Percentiles rank a stretch among this genome's conserved stretches.
These are phyloP conservation scores for Pythium aphanidermatum DNA, from an alignment of 352 stramenopile species.

Conservation along the genomic window DNA sequence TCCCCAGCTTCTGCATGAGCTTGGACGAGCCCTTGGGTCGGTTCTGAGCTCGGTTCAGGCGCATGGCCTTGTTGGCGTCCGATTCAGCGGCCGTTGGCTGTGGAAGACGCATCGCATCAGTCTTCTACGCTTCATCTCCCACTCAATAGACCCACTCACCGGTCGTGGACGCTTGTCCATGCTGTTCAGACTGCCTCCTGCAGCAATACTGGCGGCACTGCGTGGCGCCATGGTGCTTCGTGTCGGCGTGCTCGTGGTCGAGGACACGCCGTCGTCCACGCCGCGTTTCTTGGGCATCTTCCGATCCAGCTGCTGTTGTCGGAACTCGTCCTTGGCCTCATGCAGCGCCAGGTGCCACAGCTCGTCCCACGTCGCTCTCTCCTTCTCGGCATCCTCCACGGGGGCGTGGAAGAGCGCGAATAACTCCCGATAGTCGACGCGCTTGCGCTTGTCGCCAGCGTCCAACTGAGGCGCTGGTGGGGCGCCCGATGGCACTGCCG, in stretches of 20 bases:
- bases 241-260: not conserved
- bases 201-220: not conserved
- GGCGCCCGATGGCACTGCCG: not conserved
- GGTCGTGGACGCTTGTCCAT: conserved; percentile 45
- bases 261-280: not conserved
- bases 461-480: not conserved
- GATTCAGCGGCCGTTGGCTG: conserved; percentile 35
- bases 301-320: conserved; percentile 31
- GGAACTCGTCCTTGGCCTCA: conserved; percentile 60
- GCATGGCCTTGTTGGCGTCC: conserved; percentile 50
- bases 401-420: conserved; percentile 54
- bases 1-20: conserved; percentile 69
- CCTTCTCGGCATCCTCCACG: conserved; percentile 3
- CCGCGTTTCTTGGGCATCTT: conserved; percentile 20
- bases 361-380: conserved; percentile 23
- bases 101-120: too few relatives aligned
- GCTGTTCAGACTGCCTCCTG: not conserved
- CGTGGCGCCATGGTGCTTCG: not conserved
- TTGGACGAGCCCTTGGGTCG: conserved; percentile 44
- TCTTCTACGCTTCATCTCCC: not conserved
- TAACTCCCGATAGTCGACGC: conserved; percentile 65
- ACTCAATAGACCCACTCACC: conserved; percentile 18
- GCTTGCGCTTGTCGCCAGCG: conserved; percentile 21
- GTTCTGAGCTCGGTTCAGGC: conserved; percentile 30
- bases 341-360: conserved; percentile 46